Evolutionary conservation across 495 filamentous ascomycete species (phyloP).

Genomic region (Neurospora cerealis): DNA sequence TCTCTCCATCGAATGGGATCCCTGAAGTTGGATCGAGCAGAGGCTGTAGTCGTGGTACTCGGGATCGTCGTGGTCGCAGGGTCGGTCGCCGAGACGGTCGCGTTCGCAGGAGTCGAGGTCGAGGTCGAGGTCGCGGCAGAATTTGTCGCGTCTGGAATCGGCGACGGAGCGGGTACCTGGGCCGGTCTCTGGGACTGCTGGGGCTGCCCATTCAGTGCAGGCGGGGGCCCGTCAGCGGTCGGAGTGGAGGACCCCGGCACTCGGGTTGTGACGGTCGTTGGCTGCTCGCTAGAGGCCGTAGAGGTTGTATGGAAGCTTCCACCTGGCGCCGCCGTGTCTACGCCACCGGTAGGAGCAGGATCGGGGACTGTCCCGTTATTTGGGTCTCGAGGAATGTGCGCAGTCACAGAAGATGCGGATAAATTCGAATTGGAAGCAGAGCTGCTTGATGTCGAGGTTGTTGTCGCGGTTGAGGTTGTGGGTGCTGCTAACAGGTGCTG

Average conservation of each 20-base stretch:
- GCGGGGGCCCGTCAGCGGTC: background rate
- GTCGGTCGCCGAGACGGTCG: background rate
- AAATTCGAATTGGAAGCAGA: background rate
- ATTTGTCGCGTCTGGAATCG: background rate
- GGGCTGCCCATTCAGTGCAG: background rate
- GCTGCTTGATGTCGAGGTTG: background rate
- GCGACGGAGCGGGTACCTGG: background rate
- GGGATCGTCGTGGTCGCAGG: background rate
- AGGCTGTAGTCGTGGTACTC: background rate
- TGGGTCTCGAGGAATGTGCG: background rate
- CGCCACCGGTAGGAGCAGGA: background rate
- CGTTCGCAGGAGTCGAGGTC: background rate
- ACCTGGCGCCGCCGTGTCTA: background rate
- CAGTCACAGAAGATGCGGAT: background rate
- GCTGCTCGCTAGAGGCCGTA: background rate
- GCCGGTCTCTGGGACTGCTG: background rate
- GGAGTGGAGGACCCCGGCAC: background rate
- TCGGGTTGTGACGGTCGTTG: background rate
- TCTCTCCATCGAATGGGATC: conserved; percentile 11
- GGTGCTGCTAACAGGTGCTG: background rate
- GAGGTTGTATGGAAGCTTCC: background rate
- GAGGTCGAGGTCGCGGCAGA: background rate
- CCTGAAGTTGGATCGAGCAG: background rate
- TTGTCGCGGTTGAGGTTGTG: background rate
- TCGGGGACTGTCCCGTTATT: background rate